These are phyloP conservation scores for Cercospora berteroae DNA, from an alignment of 2,329 filamentous ascomycete species.

Conservation along the genomic window DNA sequence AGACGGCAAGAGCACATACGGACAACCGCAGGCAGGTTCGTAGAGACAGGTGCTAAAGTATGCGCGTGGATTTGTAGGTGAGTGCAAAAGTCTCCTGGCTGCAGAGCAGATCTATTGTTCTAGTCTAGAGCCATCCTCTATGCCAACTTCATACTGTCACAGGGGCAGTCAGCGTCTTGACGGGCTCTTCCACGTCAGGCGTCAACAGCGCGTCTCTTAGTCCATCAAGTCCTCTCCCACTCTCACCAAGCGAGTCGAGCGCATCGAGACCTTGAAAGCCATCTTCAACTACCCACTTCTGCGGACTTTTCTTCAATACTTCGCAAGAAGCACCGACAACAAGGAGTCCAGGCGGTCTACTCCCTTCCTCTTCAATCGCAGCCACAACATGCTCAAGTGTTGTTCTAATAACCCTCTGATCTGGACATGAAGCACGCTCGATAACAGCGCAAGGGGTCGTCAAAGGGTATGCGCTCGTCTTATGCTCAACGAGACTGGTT, in stretches of 20 bases:
- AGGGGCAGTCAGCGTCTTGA: constrained; percentile 1
- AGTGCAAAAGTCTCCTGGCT: not conserved
- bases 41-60: not conserved
- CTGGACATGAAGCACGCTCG: constrained; percentile 88
- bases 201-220: constrained; percentile 33
- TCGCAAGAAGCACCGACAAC: constrained; percentile 84
- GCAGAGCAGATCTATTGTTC: not conserved
- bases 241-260: constrained; percentile 38
- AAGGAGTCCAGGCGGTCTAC: constrained; percentile 80
- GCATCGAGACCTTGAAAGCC: constrained; percentile 73
- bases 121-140: not conserved
- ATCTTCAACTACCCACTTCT: constrained; percentile 82
- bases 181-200: constrained; percentile 22
- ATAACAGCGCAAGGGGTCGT: constrained; percentile 88
- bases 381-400: constrained; percentile 75
- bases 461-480: constrained; percentile 48
- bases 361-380: constrained; percentile 86
- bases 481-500: constrained; percentile 60
- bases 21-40: not conserved
- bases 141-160: not conserved
- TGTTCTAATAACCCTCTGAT: constrained; percentile 88
- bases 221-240: constrained; percentile 31
- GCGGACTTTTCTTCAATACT: constrained; percentile 63
- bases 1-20: not conserved
- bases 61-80: not conserved